A percentile compares a stretch with the other conserved stretches of the same genome.
phyloP scores from a whole-genome alignment of 2,329 filamentous ascomycete species.

The Hymenotorrendiella dingleyae region DNA sequence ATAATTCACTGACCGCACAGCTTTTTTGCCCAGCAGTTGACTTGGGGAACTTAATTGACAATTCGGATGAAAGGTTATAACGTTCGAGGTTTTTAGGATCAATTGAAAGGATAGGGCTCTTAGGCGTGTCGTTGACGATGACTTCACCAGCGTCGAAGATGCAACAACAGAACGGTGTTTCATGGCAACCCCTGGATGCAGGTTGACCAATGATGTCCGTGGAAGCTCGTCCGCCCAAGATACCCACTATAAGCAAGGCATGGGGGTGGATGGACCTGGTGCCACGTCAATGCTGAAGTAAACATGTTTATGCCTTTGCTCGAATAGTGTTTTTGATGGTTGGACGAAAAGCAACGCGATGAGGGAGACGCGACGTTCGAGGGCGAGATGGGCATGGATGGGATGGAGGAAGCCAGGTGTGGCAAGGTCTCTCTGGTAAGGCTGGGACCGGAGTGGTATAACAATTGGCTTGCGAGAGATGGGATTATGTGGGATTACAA shows the following conservation, averaged over 20 bases:
- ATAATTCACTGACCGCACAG: too few species aligned
- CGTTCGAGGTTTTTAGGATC: too few species aligned
- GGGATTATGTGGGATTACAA: not conserved
- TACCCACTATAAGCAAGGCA: too few species aligned
- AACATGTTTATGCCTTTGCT: constrained; percentile 2
- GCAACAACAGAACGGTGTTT: not conserved
- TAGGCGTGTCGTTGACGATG: too few species aligned
- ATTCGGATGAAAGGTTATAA: too few species aligned
- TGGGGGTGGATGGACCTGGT: not conserved
- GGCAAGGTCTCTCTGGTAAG: not conserved
- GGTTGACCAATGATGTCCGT: not conserved
- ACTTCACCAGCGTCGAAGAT: too few species aligned
- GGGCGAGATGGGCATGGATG: too few species aligned
- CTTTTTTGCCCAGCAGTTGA: too few species aligned
- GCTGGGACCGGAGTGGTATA: not conserved
- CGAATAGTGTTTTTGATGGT: not conserved
- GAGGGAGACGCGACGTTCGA: not conserved
- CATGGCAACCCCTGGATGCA: not conserved
- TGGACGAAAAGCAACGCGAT: not conserved
- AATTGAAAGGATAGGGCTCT: too few species aligned
- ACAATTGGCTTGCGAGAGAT: not conserved
- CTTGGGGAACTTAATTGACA: too few species aligned
- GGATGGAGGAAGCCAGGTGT: too few species aligned
- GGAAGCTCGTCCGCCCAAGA: too few species aligned
- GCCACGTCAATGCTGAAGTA: constrained; percentile 2